phyloP scores from a whole-genome alignment of 441 rosid species.

The Populus hybrid region DNA sequence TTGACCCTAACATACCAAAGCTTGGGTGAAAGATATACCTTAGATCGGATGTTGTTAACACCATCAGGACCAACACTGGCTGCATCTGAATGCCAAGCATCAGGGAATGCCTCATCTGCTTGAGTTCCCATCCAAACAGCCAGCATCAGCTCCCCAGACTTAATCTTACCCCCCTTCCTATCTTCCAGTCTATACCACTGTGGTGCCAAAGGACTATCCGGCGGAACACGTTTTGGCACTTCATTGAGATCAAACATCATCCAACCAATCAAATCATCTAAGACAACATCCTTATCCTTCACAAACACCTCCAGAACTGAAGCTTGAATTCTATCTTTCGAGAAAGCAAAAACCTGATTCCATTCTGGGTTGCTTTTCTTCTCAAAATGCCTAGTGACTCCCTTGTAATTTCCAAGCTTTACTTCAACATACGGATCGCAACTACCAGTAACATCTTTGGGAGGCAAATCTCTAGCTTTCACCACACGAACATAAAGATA shows the following conservation, averaged over 20 bases:
- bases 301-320: slow-evolving; percentile 72
- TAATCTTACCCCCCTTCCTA: slow-evolving; percentile 59
- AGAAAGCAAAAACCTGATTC: slow-evolving; percentile 91
- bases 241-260: slow-evolving; percentile 72
- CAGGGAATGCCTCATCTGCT: slow-evolving; percentile 84
- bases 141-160: slow-evolving; percentile 78
- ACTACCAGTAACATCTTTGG: slow-evolving; percentile 68
- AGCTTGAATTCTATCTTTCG: slow-evolving; percentile 88
- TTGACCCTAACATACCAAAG: slow-evolving; percentile 83
- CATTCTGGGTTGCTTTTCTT: slow-evolving; percentile 88
- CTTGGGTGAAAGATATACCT: slow-evolving; percentile 84
- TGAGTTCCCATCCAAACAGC: slow-evolving; percentile 98
- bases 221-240: slow-evolving; percentile 79
- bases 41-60: slow-evolving; percentile 57
- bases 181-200: slow-evolving; percentile 92
- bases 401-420: slow-evolving; percentile 88
- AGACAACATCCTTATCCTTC: slow-evolving; percentile 76
- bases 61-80: slow-evolving; percentile 69
- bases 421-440: slow-evolving; percentile 92
- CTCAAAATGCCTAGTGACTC: slow-evolving; percentile 81
- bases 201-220: slow-evolving; percentile 93
- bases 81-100: slow-evolving; percentile 89
- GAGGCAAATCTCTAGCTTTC: slow-evolving; percentile 78
- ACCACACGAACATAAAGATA: slow-evolving; percentile 76
- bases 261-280: slow-evolving; percentile 75